These are phyloP conservation scores for Saksenaea oblongispora DNA, from an alignment of 371 early-diverging fungal genomes.

Conservation along the genomic window DNA sequence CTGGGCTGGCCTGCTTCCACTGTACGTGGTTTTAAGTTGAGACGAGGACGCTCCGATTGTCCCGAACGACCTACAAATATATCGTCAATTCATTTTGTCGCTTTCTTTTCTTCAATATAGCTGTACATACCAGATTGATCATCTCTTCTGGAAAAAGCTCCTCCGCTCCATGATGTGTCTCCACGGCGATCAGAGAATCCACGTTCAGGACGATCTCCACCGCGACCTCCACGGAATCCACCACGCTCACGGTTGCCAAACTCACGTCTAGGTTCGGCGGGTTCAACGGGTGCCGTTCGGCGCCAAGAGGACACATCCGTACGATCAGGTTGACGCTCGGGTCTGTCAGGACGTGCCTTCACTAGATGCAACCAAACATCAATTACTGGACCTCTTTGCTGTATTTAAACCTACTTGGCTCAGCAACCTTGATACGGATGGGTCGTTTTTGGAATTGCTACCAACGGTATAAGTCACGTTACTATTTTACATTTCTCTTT, in stretches of 20 bases:
- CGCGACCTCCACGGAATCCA: constrained; percentile 41
- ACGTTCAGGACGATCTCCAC: constrained; percentile 28
- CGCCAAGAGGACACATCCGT: constrained; percentile 59
- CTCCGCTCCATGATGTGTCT: constrained; percentile 60
- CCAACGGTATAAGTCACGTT: not conserved
- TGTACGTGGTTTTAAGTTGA: constrained; percentile 74
- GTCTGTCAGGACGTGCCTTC: constrained; percentile 35
- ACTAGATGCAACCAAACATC: constrained; percentile 17
- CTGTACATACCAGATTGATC: not conserved
- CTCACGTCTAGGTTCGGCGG: constrained; percentile 45
- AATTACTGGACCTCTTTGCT: not conserved
- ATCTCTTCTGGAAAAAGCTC: constrained; percentile 29
- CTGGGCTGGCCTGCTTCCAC: constrained; percentile 29
- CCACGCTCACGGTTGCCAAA: constrained; percentile 49
- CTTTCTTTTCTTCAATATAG: not conserved
- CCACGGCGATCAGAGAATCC: constrained; percentile 47
- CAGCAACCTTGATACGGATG: constrained; percentile 87
- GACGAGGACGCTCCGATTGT: constrained; percentile 52
- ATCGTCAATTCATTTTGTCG: not conserved
- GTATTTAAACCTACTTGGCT: constrained; percentile 65
- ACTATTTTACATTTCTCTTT: not conserved
- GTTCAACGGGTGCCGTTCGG: constrained; percentile 46
- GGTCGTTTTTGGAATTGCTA: constrained; percentile 63
- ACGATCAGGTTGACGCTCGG: constrained; percentile 41
- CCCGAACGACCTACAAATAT: constrained; percentile 18